Evolutionary conservation across 306 rosid genomes (phyloP).

Genomic region (Myrica gale): DNA sequence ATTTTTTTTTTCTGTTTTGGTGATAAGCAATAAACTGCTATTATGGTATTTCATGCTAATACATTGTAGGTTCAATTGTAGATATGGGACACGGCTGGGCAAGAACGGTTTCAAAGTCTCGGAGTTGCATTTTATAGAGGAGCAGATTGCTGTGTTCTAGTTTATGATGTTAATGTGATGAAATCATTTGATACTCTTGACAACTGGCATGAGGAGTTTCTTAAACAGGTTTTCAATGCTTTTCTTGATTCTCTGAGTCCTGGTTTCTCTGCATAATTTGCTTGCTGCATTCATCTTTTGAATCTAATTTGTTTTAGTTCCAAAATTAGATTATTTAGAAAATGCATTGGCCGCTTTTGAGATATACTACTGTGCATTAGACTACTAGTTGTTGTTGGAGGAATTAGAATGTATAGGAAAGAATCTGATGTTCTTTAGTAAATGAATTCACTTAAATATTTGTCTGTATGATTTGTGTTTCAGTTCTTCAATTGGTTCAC

Average conservation of each 20-base stretch:
- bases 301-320: not conserved
- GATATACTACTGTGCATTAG: not conserved
- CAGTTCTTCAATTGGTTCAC: too few species aligned
- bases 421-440: not conserved
- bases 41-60: constrained; percentile 9
- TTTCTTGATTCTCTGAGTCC: constrained; percentile 6
- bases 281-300: not conserved
- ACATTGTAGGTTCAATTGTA: constrained; percentile 31
- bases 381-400: not conserved
- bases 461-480: too few species aligned
- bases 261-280: constrained; percentile 4
- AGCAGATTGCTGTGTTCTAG: constrained; percentile 92
- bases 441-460: not conserved
- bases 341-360: not conserved
- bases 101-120: constrained; percentile 95
- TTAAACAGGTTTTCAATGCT: constrained; percentile 62
- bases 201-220: constrained; percentile 96
- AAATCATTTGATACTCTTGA: constrained; percentile 90
- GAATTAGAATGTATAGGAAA: not conserved
- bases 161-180: constrained; percentile 86
- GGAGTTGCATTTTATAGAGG: constrained; percentile 95
- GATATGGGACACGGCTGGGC: constrained; percentile 99
- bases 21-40: not conserved
- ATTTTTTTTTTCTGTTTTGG: not conserved
- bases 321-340: not conserved